Conservation (phyloP, 1,284 basidiomycete genomes). For the Papiliotrema terrestris region DNA sequence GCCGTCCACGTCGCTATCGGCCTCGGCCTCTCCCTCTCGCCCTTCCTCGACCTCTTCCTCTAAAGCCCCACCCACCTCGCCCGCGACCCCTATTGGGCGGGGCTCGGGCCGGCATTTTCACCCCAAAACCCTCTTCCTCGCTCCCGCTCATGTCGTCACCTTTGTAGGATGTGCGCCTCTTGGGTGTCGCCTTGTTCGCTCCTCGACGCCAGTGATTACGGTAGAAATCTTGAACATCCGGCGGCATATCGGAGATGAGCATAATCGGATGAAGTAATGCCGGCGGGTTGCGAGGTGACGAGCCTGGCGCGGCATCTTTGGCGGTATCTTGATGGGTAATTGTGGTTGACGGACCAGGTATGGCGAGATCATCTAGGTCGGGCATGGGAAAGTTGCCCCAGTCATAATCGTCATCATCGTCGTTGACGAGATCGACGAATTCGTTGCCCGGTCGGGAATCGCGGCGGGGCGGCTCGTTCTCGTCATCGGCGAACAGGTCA, state of each 20-base stretch:
- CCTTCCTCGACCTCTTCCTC: background rate
- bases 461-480: background rate
- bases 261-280: background rate
- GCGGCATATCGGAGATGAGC: slow-evolving; percentile 20
- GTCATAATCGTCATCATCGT: background rate
- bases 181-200: slow-evolving; percentile 11
- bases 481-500: background rate
- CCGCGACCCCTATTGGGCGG: slow-evolving; percentile 1
- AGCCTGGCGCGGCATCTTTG: background rate
- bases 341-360: background rate
- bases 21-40: background rate
- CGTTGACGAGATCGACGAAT: background rate
- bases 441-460: background rate
- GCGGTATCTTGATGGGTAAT: no score
- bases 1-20: background rate
- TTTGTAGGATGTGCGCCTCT: background rate
- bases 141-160: background rate
- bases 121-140: slow-evolving; percentile 6
- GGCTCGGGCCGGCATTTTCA: slow-evolving; percentile 3
- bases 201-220: slow-evolving; percentile 37
- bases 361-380: background rate
- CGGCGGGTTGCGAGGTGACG: background rate
- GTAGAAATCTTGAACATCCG: slow-evolving; percentile 26
- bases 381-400: background rate
- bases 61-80: background rate